Evolutionary conservation across 78 protist species (phyloP), one percentile per base, ranked within the genome.

Genomic region (Dictyostelium brefeldianum): DNA sequence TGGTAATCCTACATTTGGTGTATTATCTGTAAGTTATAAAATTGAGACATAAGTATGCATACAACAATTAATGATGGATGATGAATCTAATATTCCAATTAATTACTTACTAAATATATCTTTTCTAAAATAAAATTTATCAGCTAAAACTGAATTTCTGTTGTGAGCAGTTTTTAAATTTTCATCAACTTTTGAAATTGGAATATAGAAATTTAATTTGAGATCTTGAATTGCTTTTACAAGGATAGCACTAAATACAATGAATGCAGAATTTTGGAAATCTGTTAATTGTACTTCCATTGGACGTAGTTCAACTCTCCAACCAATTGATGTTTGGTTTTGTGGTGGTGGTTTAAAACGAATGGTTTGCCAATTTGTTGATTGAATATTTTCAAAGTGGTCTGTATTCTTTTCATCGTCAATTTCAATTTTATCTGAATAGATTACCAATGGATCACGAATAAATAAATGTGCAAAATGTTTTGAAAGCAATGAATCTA

Each of bases 301-400:
- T 47, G 98, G 92, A 64, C 98, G 89, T 95, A 99, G 97, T 73
- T 99, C 99, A 10, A 97, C 98, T 29, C 99, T 83, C 99, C 99
- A 98, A 11, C 99, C 99, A 64, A 97, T 96, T 27, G 53, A n/a
- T 46, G 47, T n/a, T 73, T 43, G 5, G 69, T 98, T 95, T 8
- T 99, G 98, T 27, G 91, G 91, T 46, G 99, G 99, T 46, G 99
- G 99, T 96, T 99, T 99, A 96, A 98, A 97, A 47, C 99, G 98
- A 65, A 97, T 96, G 2, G 99, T 96, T 54, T 98, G 98, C 99
- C 99, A 99, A 94, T 99, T 98, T 59, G 99, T 99, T 20, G 97
- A 90, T 65, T 97, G 98, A 57, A 97, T 91, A 80, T 97, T 97
- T 84, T 98, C 98, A 70, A 97, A 98, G 71, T 98, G 99, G 41